phyloP scores from a whole-genome alignment of 306 rosid genomes.

The Cicer cuneatum region DNA sequence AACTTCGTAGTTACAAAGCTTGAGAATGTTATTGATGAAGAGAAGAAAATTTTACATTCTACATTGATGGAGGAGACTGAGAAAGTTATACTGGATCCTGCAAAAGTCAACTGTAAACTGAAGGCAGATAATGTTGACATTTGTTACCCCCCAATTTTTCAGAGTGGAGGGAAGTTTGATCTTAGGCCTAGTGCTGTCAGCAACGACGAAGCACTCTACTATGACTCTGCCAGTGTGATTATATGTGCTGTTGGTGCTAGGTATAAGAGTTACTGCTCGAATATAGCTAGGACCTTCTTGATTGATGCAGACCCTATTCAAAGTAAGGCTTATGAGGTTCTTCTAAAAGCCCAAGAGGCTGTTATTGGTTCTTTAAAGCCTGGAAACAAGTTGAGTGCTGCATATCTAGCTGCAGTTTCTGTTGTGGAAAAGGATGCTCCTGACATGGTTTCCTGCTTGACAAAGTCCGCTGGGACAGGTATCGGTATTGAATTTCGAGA shows the following conservation, averaged over 20 bases:
- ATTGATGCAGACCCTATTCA: conserved; percentile 86
- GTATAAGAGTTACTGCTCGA: conserved; percentile 91
- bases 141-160: conserved; percentile 93
- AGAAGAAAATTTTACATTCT: conserved; percentile 83
- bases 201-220: conserved; percentile 82
- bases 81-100: conserved; percentile 82
- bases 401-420: conserved; percentile 80
- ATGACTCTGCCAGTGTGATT: conserved; percentile 85
- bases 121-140: conserved; percentile 91
- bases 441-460: conserved; percentile 68
- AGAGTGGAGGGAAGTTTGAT: conserved; percentile 94
- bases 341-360: conserved; percentile 85
- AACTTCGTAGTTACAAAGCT: conserved; percentile 82
- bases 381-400: conserved; percentile 69
- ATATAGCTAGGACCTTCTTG: conserved; percentile 83
- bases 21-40: conserved; percentile 92
- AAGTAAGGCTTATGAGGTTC: conserved; percentile 88
- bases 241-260: conserved; percentile 93
- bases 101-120: conserved; percentile 74
- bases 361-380: conserved; percentile 74
- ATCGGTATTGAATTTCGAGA: conserved; percentile 97
- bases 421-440: conserved; percentile 84
- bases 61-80: conserved; percentile 92
- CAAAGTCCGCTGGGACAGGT: conserved; percentile 93
- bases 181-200: conserved; percentile 96